Base-by-base conservation (phyloP, 352 stramenopile species). In the Phytopythium oedochilum region DNA sequence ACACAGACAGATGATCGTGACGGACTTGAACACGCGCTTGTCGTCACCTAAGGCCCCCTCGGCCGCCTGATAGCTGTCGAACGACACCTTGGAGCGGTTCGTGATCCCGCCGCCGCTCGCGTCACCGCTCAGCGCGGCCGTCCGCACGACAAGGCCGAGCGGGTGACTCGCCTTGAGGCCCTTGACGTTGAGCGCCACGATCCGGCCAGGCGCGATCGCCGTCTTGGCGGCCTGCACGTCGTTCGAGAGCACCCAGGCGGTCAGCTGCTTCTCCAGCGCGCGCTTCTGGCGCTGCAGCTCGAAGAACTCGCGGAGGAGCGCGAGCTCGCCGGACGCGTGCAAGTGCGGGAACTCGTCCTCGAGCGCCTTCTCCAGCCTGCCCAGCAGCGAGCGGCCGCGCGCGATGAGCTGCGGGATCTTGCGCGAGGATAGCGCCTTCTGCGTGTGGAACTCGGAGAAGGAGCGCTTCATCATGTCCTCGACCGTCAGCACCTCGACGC, bases 391-490 rank as follows among this genome's bases (percentile, higher is more conserved):
- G 53, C 77, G 75, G 25, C 72, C 78, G 22, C 85, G 85, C 58
- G 83, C 68, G 34, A 94, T 88, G 23, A 90, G 55, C 55, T 86
- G 71, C 5, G 84, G 79, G 40, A 92, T 88, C 38, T 90, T 86
- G 56, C 84, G 89, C 31, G 80, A 83, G 6, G 80, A 70, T 8
- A 94, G 66, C 6, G 80, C 82, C 45, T 92, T 95, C 59, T 98
- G 94, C 11, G 90, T 97, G 43, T 96, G 92, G 67, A 98, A 98
- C 68, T 99, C 92, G 22, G 92, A 97, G 58, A 98, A 99, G 10
- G 83, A 97, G n/a, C 90, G 76, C 69, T 98, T 98, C 70, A 99
- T 98, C 96, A 99, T 99, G 55, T 97, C 89, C 61, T 96, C 86
- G 31, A 97, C 80, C 2, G 75, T 96, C 38, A 97, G 60, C 17